Evolutionary conservation across 2,329 filamentous ascomycete species (phyloP).

Genomic region (Colletotrichum phormii): DNA sequence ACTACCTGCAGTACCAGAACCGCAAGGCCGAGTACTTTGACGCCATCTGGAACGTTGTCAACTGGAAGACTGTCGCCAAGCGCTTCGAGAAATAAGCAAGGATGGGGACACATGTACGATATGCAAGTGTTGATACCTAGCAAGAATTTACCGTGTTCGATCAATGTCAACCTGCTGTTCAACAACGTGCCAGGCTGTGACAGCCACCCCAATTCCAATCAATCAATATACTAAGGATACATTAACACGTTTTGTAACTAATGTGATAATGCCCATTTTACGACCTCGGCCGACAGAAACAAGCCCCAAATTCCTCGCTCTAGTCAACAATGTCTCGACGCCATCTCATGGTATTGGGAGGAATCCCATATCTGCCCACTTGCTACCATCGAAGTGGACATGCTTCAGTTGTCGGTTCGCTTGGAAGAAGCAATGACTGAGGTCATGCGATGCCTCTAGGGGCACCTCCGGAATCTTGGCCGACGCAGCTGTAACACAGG

Average conservation of each 20-base stretch:
- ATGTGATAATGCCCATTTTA: background rate
- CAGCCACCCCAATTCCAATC: background rate
- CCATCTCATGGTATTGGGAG: background rate
- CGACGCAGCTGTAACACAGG: constrained; percentile 32
- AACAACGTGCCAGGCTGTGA: background rate
- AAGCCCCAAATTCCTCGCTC: background rate
- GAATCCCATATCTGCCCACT: constrained; percentile 29
- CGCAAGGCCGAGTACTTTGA: constrained; percentile 96
- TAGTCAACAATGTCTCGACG: background rate
- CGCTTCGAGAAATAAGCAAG: constrained; percentile 68
- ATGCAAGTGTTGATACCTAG: constrained; percentile 30
- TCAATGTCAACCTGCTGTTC: background rate
- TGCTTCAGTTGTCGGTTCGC: constrained; percentile 19
- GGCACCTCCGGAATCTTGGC: constrained; percentile 14
- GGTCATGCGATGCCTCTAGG: constrained; percentile 15
- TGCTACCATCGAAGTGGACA: constrained; percentile 29
- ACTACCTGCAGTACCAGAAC: constrained; percentile 97
- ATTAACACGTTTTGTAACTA: background rate
- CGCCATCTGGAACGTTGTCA: constrained; percentile 93
- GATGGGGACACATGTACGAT: constrained; percentile 16
- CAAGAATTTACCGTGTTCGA: constrained; percentile 12
- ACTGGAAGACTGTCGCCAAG: constrained; percentile 91
- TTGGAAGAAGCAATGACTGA: constrained; percentile 36
- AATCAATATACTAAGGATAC: background rate
- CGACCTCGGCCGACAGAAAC: background rate